Percentiles rank a stretch among this genome's conserved stretches.
These are phyloP conservation scores for Aspergillus costaricaensis DNA, from an alignment of 2,329 filamentous ascomycete genomes.

Conservation along the genomic window DNA sequence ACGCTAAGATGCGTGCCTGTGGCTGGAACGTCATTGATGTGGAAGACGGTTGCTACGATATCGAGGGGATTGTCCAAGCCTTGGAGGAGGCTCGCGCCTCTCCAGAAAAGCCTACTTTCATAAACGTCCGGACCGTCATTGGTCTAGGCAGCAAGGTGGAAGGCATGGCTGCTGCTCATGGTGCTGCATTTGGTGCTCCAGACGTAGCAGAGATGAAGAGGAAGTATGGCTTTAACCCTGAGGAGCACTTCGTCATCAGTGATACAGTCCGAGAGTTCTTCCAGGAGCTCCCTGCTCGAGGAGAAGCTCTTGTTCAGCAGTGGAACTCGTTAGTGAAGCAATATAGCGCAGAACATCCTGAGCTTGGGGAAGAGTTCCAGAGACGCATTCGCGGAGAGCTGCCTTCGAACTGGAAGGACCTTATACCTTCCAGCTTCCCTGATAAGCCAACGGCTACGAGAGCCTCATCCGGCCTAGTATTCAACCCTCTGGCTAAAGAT, in stretches of 20 bases:
- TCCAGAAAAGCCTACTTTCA: conserved; percentile 57
- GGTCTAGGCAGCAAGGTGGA: conserved; percentile 52
- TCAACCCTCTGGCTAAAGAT: conserved; percentile 55
- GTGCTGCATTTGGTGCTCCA: conserved; percentile 57
- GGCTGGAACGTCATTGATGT: conserved; percentile 61
- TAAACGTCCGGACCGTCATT: conserved; percentile 61
- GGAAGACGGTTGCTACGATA: conserved; percentile 55
- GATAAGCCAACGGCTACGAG: conserved; percentile 54
- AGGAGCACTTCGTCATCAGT: conserved; percentile 49
- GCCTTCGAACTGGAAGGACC: conserved; percentile 51
- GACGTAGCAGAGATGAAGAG: conserved; percentile 60
- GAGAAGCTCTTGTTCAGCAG: conserved; percentile 49
- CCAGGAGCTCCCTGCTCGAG: conserved; percentile 48
- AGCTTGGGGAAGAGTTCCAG: conserved; percentile 53
- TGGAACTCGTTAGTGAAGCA: conserved; percentile 52
- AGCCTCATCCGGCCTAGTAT: conserved; percentile 50
- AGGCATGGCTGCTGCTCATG: conserved; percentile 56
- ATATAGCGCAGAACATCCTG: conserved; percentile 50
- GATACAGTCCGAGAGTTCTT: conserved; percentile 57
- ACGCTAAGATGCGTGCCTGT: conserved; percentile 59
- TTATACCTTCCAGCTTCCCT: conserved; percentile 54
- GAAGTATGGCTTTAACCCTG: conserved; percentile 52
- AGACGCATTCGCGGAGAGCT: conserved; percentile 52
- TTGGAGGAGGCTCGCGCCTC: conserved; percentile 48
- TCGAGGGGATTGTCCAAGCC: conserved; percentile 51